phyloP scores from a whole-genome alignment of 78 protist species.

The Mantamonas sphyraenae region DNA sequence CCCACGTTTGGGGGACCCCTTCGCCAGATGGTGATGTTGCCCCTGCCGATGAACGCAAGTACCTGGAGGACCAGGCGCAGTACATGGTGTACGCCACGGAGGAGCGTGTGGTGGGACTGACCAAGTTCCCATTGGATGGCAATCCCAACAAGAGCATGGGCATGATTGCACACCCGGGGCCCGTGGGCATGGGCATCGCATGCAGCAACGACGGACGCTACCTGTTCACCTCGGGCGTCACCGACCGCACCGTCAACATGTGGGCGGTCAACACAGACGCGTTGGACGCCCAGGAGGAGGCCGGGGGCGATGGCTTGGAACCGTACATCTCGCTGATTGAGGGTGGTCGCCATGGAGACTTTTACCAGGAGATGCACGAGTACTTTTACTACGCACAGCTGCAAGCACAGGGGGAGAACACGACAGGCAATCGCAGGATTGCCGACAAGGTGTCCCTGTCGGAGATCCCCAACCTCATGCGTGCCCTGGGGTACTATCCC shows the following conservation, averaged over 20 bases:
- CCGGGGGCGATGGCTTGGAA: constrained; percentile 5
- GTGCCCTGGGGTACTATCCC: constrained; percentile 64
- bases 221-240: constrained; percentile 37
- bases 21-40: constrained; percentile 3
- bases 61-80: not conserved
- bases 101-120: constrained; percentile 41
- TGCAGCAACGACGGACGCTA: constrained; percentile 29
- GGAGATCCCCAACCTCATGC: constrained; percentile 38
- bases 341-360: constrained; percentile 25
- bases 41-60: not conserved
- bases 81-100: constrained; percentile 23
- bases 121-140: constrained; percentile 55
- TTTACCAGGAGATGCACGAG: constrained; percentile 32
- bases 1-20: constrained; percentile 48
- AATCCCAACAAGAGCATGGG: constrained; percentile 53
- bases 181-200: not conserved
- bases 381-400: constrained; percentile 55
- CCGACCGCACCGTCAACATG: constrained; percentile 2
- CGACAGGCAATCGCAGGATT: not conserved
- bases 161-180: constrained; percentile 48
- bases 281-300: not conserved
- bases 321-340: constrained; percentile 26
- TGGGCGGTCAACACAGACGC: not conserved
- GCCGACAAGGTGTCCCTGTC: constrained; percentile 11
- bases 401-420: constrained; percentile 35